A percentile compares a stretch with the other conserved stretches of the same genome.
phyloP scores from a whole-genome alignment of 805 yeast genomes.

The Myxozyma mucilagina region DNA sequence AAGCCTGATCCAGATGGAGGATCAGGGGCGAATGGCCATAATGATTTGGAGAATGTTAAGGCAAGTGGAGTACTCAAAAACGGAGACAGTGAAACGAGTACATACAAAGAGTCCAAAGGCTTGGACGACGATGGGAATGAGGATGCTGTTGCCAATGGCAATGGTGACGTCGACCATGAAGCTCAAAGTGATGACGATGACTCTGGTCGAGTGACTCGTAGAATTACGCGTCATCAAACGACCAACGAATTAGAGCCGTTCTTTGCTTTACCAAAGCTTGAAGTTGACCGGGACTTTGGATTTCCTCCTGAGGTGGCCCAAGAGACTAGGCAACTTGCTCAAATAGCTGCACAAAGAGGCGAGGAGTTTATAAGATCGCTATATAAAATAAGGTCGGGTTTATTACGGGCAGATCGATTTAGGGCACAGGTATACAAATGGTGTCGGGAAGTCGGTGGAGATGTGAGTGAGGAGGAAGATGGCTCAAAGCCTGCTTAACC shows the following conservation, averaged over 20 bases:
- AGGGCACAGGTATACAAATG: constrained; percentile 71
- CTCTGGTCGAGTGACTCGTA: constrained; percentile 29
- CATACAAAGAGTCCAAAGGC: not conserved
- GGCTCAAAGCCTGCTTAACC: not conserved
- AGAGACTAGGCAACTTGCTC: constrained; percentile 70
- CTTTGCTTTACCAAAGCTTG: constrained; percentile 60
- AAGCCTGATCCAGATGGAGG: constrained; percentile 24
- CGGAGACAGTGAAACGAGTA: not conserved
- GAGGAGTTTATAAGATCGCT: constrained; percentile 85
- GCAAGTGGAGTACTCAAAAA: not conserved
- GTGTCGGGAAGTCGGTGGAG: constrained; percentile 42
- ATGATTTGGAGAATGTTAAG: not conserved
- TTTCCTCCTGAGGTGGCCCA: constrained; percentile 59
- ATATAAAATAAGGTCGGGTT: constrained; percentile 67
- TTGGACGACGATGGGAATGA: not conserved
- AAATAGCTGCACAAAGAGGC: constrained; percentile 74
- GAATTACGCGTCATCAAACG: constrained; percentile 38
- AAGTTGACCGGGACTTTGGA: constrained; percentile 52
- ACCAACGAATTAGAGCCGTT: constrained; percentile 56
- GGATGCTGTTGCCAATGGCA: constrained; percentile 19
- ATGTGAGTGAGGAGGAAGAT: constrained; percentile 28
- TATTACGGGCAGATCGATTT: constrained; percentile 75
- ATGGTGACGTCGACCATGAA: constrained; percentile 16
- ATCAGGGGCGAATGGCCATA: not conserved
- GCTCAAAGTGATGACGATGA: constrained; percentile 16